These are phyloP conservation scores for Phanerochaete sordida DNA, from an alignment of 768 basidiomycete genomes.

Conservation along the genomic window DNA sequence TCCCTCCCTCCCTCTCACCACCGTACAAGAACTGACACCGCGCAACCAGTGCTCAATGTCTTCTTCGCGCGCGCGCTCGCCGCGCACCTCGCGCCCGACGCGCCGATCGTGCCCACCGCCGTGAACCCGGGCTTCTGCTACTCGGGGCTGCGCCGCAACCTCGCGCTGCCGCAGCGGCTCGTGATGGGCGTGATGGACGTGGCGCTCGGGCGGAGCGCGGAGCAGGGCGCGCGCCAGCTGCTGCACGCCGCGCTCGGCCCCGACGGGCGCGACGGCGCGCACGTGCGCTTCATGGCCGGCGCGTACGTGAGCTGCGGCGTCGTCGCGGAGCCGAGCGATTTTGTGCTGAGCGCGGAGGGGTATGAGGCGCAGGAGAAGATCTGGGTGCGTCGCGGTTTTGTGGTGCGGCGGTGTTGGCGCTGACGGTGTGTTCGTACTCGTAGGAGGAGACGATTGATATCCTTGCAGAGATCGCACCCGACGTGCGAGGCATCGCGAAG, in stretches of 20 bases:
- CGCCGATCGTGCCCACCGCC: slow-evolving; percentile 27
- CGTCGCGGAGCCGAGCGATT: slow-evolving; percentile 31
- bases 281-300: slow-evolving; percentile 19
- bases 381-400: slow-evolving; percentile 27
- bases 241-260: slow-evolving; percentile 29
- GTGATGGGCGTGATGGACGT: slow-evolving; percentile 10
- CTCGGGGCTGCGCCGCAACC: slow-evolving; percentile 27
- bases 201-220: slow-evolving; percentile 28
- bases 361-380: slow-evolving; percentile 25
- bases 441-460: slow-evolving; percentile 27
- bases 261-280: slow-evolving; percentile 12
- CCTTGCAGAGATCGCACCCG: slow-evolving; percentile 11
- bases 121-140: slow-evolving; percentile 34
- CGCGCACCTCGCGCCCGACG: slow-evolving; percentile 25
- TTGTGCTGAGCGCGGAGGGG: slow-evolving; percentile 28
- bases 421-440: neutral
- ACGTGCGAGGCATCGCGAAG: slow-evolving; percentile 4
- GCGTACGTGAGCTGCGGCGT: slow-evolving; percentile 26
- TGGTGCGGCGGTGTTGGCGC: no score
- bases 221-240: slow-evolving; percentile 34
- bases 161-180: slow-evolving; percentile 5
- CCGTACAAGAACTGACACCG: no score
- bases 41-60: slow-evolving; percentile 8
- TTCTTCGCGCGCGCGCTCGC: slow-evolving; percentile 35
- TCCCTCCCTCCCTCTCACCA: neutral